A percentile compares a stretch with the other conserved stretches of the same genome.
Evolutionary conservation across 176 grass and related monocot genomes (phyloP).

Genomic region (Oryza meridionalis): DNA sequence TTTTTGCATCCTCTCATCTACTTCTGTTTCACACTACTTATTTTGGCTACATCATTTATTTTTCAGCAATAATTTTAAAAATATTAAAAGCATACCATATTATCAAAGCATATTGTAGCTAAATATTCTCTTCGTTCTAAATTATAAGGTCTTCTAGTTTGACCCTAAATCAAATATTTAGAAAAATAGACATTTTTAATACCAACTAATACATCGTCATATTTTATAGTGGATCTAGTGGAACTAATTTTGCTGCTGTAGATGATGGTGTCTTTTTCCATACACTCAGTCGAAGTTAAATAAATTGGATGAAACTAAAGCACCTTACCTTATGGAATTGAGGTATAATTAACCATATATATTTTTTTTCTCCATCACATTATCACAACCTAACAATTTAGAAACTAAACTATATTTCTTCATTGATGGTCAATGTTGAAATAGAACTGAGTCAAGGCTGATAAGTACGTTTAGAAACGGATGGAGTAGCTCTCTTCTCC

Average conservation of each 20-base stretch:
- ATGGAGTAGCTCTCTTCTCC: background rate
- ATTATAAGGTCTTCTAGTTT: too few species aligned
- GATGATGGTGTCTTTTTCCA: too few species aligned
- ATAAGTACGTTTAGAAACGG: background rate
- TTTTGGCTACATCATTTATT: background rate
- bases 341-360: background rate
- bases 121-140: background rate
- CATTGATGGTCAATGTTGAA: background rate
- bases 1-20: slow-evolving; percentile 13
- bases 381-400: background rate
- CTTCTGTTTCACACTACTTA: background rate
- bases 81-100: too few species aligned
- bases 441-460: background rate
- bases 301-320: too few species aligned
- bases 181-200: too few species aligned
- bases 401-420: background rate
- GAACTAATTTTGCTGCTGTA: too few species aligned
- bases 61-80: background rate
- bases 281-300: too few species aligned
- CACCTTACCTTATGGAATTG: too few species aligned
- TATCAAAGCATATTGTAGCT: too few species aligned
- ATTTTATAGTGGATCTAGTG: too few species aligned
- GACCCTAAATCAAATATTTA: too few species aligned
- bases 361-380: background rate
- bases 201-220: too few species aligned